These are phyloP conservation scores for Dalbergia cultrata DNA, from an alignment of 306 rosid species.

Conservation along the genomic window DNA sequence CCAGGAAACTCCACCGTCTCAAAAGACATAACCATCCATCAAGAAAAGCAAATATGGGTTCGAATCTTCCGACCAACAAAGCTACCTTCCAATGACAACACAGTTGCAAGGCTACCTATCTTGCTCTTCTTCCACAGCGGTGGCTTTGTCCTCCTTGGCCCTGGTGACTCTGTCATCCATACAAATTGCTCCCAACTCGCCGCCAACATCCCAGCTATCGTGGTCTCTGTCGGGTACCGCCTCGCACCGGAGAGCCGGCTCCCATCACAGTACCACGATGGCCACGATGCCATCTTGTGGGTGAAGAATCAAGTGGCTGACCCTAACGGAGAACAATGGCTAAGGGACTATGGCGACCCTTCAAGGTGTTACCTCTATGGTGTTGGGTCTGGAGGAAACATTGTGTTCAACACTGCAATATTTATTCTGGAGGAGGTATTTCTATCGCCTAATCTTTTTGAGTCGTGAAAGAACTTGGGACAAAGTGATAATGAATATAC, in stretches of 20 bases:
- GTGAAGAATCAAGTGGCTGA: conserved; percentile 48
- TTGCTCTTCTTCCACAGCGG: conserved; percentile 66
- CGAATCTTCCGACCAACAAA: conserved; percentile 62
- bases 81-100: conserved; percentile 70
- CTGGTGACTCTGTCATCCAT: not conserved
- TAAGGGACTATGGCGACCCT: conserved; percentile 68
- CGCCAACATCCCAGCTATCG: conserved; percentile 54
- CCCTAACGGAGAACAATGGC: conserved; percentile 65
- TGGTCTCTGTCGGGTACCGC: conserved; percentile 54
- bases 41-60: conserved; percentile 49
- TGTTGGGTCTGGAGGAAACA: conserved; percentile 64
- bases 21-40: conserved; percentile 58
- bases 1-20: conserved; percentile 45
- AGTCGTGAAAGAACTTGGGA: not conserved
- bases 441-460: not conserved
- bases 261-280: conserved; percentile 60
- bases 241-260: conserved; percentile 64
- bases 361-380: conserved; percentile 71
- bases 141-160: conserved; percentile 53
- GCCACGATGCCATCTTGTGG: conserved; percentile 55
- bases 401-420: conserved; percentile 55
- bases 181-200: conserved; percentile 42
- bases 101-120: conserved; percentile 62
- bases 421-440: not conserved
- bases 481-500: not conserved